phyloP scores from a whole-genome alignment of 2,329 filamentous ascomycete species.

The Epichloe coenophiala region DNA sequence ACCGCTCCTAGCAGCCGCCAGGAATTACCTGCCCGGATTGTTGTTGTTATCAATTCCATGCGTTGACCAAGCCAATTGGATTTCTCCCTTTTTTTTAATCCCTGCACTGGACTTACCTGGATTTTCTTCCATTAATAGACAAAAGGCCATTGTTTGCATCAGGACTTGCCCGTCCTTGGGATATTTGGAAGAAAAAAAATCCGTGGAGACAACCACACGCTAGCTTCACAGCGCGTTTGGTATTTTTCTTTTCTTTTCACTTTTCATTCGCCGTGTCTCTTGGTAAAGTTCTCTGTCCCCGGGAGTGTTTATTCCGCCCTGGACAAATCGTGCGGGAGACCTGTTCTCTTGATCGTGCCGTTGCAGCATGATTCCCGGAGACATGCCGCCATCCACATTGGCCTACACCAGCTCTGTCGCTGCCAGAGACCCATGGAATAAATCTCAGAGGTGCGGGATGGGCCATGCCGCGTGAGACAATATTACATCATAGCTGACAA shows the following conservation, averaged over 20 bases:
- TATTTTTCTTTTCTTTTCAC: neutral
- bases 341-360: neutral
- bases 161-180: neutral
- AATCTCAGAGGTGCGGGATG: constrained; percentile 36
- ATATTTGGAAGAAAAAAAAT: neutral
- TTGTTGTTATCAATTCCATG: constrained; percentile 2
- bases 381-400: constrained; percentile 34
- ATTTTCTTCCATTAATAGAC: neutral
- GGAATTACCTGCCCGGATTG: neutral
- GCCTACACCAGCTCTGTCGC: constrained; percentile 32
- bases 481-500: constrained; percentile 7
- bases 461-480: constrained; percentile 7
- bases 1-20: constrained; percentile 4
- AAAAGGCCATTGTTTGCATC: neutral
- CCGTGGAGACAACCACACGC: neutral
- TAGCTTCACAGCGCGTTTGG: neutral
- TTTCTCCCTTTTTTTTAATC: neutral
- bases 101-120: constrained; percentile 1
- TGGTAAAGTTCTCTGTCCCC: neutral
- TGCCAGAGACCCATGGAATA: constrained; percentile 35
- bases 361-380: constrained; percentile 22
- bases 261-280: neutral
- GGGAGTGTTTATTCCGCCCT: neutral
- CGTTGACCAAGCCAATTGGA: constrained; percentile 2
- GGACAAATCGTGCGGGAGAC: neutral